phyloP scores from a whole-genome alignment of 75 land plant species.

The Pinus tabuliformis region DNA sequence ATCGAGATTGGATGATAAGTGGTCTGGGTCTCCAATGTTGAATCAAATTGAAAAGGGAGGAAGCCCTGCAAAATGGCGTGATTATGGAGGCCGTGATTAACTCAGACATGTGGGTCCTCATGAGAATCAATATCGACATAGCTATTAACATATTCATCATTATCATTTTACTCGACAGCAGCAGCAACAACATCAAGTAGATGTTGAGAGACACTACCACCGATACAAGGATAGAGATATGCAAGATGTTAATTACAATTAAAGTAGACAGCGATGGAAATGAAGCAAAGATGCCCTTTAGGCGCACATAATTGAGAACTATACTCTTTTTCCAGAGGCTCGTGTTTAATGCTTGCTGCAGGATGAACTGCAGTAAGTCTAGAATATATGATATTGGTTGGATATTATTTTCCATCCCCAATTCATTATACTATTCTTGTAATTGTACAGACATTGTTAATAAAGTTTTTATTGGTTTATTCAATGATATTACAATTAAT shows the following conservation, averaged over 20 bases:
- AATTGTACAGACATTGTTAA: neutral
- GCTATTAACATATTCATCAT: neutral
- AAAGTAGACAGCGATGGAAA: conserved; percentile 1
- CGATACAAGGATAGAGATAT: conserved; percentile 5
- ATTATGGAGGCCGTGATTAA: conserved; percentile 2
- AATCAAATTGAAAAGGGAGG: neutral
- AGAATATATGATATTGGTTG: neutral
- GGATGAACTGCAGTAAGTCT: neutral
- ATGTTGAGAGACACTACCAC: neutral
- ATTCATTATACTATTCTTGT: neutral
- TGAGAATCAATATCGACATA: conserved; percentile 4
- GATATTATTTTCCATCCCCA: neutral
- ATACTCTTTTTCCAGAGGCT: neutral
- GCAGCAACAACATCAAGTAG: conserved; percentile 7
- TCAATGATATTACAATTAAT: neutral
- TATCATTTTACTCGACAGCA: conserved; percentile 1
- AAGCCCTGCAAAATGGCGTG: conserved; percentile 4
- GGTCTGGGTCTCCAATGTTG: neutral
- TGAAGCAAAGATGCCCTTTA: conserved; percentile 1
- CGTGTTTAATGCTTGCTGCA: neutral
- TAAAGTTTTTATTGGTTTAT: conserved; percentile 4
- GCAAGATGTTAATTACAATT: conserved; percentile 1
- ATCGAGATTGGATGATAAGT: neutral
- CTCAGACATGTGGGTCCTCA: conserved; percentile 2
- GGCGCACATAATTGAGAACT: conserved; percentile 1